phyloP scores from a whole-genome alignment of 2,329 filamentous ascomycete species.

The Colletotrichum sp. region DNA sequence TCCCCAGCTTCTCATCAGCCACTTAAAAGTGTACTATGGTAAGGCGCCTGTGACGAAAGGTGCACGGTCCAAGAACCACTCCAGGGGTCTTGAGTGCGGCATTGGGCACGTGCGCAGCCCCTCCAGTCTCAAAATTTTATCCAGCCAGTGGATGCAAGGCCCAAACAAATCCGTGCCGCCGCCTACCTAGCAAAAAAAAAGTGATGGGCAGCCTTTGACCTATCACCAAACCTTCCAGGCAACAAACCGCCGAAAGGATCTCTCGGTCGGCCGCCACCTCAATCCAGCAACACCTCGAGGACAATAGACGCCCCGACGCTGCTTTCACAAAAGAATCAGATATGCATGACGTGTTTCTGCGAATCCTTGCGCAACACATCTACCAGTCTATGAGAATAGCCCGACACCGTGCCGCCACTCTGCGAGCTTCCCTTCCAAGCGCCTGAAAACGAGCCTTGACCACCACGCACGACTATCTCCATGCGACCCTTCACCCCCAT shows the following conservation, averaged over 20 bases:
- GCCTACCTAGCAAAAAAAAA: neutral
- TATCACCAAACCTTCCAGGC: neutral
- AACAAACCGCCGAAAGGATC: slow-evolving; percentile 5
- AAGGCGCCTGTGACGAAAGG: neutral
- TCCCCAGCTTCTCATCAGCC: neutral
- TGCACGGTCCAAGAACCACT: slow-evolving; percentile 4
- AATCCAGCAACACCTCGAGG: neutral
- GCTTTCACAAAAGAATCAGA: neutral
- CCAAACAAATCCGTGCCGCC: neutral
- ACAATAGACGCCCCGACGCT: neutral
- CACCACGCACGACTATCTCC: slow-evolving; percentile 1
- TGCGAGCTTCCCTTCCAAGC: neutral
- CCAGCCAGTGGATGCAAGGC: neutral
- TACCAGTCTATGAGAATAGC: slow-evolving; percentile 27
- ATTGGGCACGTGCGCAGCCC: slow-evolving; percentile 15
- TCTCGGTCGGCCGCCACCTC: neutral
- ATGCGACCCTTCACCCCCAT: slow-evolving; percentile 41
- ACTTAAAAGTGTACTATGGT: neutral
- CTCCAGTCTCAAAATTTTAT: slow-evolving; percentile 19
- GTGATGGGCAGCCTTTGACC: neutral
- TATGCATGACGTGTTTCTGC: slow-evolving; percentile 27
- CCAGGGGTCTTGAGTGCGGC: slow-evolving; percentile 5
- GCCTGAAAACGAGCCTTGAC: neutral
- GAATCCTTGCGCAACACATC: slow-evolving; percentile 24
- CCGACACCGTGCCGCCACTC: slow-evolving; percentile 6